Evolutionary conservation across 2,329 filamentous ascomycete genomes (phyloP).

Genomic region (Scorias spongiosa): DNA sequence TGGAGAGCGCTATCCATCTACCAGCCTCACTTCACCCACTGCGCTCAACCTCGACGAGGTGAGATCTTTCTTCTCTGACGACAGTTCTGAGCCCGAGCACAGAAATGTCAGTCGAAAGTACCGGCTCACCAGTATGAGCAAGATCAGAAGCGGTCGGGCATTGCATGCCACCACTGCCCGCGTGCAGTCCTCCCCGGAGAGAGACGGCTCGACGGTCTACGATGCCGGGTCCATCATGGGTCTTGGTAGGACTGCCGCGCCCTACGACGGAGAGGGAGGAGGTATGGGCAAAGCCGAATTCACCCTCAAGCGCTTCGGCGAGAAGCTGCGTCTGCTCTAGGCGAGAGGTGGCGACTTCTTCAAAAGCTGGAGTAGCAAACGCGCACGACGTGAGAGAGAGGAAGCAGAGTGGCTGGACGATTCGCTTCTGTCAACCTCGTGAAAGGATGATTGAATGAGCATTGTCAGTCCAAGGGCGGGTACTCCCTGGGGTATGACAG

Average conservation of each 20-base stretch:
- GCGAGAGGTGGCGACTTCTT: constrained; percentile 21
- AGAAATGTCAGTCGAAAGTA: neutral
- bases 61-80: constrained; percentile 28
- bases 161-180: neutral
- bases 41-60: constrained; percentile 26
- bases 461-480: neutral
- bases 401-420: constrained; percentile 14
- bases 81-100: constrained; percentile 19
- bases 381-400: constrained; percentile 4
- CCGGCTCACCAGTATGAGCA: constrained; percentile 17
- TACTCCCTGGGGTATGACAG: neutral
- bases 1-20: constrained; percentile 35
- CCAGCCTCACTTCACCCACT: constrained; percentile 28
- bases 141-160: constrained; percentile 5
- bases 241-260: constrained; percentile 8
- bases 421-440: constrained; percentile 6
- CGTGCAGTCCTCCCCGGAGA: constrained; percentile 7
- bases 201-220: constrained; percentile 15
- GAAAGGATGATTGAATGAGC: constrained; percentile 3
- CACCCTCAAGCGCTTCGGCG: constrained; percentile 23
- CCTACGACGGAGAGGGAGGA: constrained; percentile 16
- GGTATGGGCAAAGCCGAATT: constrained; percentile 27
- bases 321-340: constrained; percentile 22
- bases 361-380: constrained; percentile 13
- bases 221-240: constrained; percentile 12